Conservation (phyloP, 768 basidiomycete genomes). For the Coprinellus aureogranulatus region DNA sequence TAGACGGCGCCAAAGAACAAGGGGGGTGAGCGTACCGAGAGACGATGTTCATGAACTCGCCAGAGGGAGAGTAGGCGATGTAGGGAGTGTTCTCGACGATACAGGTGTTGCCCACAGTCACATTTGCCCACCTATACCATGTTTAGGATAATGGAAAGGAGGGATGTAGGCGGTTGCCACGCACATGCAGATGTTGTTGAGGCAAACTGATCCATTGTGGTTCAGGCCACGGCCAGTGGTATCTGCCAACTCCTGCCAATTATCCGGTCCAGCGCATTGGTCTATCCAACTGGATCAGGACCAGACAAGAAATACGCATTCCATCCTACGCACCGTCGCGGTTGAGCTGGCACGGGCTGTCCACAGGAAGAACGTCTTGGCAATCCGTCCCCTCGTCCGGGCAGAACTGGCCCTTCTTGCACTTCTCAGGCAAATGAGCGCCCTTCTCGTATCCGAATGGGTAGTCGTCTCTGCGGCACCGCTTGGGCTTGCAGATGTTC, state of each 20-base stretch:
- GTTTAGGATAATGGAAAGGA: not conserved
- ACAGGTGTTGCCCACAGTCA: constrained; percentile 61
- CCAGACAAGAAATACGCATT: not conserved
- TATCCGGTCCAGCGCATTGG: constrained; percentile 69
- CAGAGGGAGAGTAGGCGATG: constrained; percentile 58
- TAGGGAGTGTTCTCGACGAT: constrained; percentile 78
- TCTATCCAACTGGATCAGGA: constrained; percentile 42
- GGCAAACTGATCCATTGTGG: constrained; percentile 79
- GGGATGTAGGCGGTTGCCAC: constrained; percentile 25
- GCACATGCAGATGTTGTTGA: constrained; percentile 81
- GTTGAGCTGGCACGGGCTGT: constrained; percentile 77
- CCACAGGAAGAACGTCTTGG: constrained; percentile 56
- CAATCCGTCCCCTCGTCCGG: constrained; percentile 80
- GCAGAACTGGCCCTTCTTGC: constrained; percentile 66
- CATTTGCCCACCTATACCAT: constrained; percentile 69
- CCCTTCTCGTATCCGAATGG: constrained; percentile 63
- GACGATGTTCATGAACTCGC: constrained; percentile 73
- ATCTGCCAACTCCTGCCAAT: constrained; percentile 63
- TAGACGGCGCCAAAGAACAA: not conserved
- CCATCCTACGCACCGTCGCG: constrained; percentile 62
- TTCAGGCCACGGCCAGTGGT: constrained; percentile 65
- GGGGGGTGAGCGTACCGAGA: constrained; percentile 53
- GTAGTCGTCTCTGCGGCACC: constrained; percentile 75
- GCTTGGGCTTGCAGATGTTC: constrained; percentile 57
- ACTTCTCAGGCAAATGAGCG: constrained; percentile 55